Evolutionary conservation across 805 yeast species (phyloP), one percentile per base, ranked within the genome.

Genomic region (Saturnispora halmiae): DNA sequence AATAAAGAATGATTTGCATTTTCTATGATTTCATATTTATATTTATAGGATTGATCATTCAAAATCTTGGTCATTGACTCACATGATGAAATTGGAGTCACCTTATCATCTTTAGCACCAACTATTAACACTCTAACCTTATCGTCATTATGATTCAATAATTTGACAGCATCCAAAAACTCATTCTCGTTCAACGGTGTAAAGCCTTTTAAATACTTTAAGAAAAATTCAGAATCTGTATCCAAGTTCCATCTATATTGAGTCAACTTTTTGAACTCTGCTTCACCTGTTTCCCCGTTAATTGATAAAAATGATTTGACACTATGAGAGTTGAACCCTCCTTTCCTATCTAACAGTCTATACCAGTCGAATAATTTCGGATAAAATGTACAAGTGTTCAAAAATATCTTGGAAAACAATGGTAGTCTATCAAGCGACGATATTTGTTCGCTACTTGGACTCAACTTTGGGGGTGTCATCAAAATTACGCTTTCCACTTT

Each of bases 171-270:
- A 1, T 47, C 42, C 1, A 64, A 34, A 49, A 82, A 64, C 34
- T 77, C 81, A 7, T 61, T 52, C 14, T 49, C 49, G 4, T 60
- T 60, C 11, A 73, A 67, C 16, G 67, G 60, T n/a, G 54, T 45
- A 44, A 78, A 72, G 2, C 80, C 79, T 27, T 56, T 46, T 2
- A 73, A 63, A 46, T 80, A 77, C 40, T 66, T 64, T 40, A 82
- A 58, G 55, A 82, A 70, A 2, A 74, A 62, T 7, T 48, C 46
- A 0, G 86, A 69, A 37, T 72, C 65, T 13, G 79, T 70, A 55
- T 79, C 85, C 45, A 81, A 51, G 54, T 83, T 82, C 80, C 84
- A 78, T 36, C 85, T 60, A 30, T 82, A 65, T 56, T 82, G 94
- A 15, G 76, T 62, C 33, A 69, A 53, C 38, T 74, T 69, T 36